Evolutionary conservation across 228 moss, liverwort and hornwort species (phyloP).

Genomic region (Sphagnum magellanicum): DNA sequence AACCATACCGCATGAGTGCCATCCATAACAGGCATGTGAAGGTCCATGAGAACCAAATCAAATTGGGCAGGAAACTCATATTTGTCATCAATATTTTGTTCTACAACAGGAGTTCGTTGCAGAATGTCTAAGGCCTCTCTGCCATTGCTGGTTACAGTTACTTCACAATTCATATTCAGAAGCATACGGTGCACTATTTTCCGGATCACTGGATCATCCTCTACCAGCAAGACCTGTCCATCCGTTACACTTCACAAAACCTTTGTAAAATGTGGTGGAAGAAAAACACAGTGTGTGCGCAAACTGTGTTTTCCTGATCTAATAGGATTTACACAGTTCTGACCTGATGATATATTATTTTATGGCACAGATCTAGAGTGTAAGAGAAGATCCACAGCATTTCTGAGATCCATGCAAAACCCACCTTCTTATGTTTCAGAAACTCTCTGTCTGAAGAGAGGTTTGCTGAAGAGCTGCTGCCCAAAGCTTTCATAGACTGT

Average conservation of each 20-base stretch:
- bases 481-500: slow-evolving; percentile 5
- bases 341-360: too few species aligned
- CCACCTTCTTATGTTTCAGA: slow-evolving; percentile 42
- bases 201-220: slow-evolving; percentile 58
- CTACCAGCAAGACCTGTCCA: slow-evolving; percentile 47
- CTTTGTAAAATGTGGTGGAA: too few species aligned
- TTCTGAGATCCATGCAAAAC: not conserved
- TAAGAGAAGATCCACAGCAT: too few species aligned
- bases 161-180: slow-evolving; percentile 38
- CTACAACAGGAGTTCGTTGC: slow-evolving; percentile 13
- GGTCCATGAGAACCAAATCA: slow-evolving; percentile 67
- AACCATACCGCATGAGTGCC: slow-evolving; percentile 50
- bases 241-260: not conserved
- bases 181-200: slow-evolving; percentile 56
- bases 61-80: slow-evolving; percentile 24
- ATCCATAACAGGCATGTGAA: slow-evolving; percentile 68
- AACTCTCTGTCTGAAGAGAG: slow-evolving; percentile 19
- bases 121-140: slow-evolving; percentile 54
- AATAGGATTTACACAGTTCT: too few species aligned
- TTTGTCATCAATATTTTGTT: slow-evolving; percentile 6
- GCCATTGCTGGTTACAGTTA: slow-evolving; percentile 49
- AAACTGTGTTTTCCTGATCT: too few species aligned
- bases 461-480: slow-evolving; percentile 12
- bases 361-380: too few species aligned
- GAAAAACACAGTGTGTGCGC: too few species aligned